A percentile compares a stretch with the other conserved stretches of the same genome.
Conservation (phyloP, 768 basidiomycete species). For the Trichaptum fuscoviolaceum region DNA sequence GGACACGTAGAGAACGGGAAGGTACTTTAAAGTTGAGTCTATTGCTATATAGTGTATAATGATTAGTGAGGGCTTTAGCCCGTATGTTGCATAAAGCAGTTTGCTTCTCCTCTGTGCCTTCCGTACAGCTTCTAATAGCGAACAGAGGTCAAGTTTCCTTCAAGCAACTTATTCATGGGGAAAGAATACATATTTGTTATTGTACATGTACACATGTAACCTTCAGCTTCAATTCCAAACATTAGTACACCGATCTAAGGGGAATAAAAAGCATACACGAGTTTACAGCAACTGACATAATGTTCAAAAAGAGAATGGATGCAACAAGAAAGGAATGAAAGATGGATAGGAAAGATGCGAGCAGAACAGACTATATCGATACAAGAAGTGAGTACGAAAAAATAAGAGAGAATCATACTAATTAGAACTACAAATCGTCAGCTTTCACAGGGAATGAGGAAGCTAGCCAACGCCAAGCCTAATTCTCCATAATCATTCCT, state of each 20-base stretch:
- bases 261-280: neutral
- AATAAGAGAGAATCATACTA: constrained; percentile 10
- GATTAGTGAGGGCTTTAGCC: too few relatives aligned
- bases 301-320: neutral
- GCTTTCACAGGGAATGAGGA: constrained; percentile 48
- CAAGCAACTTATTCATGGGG: too few relatives aligned
- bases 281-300: neutral
- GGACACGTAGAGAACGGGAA: neutral
- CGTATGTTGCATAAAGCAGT: too few relatives aligned
- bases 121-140: too few relatives aligned
- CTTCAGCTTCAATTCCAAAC: neutral
- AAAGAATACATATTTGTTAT: neutral
- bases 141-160: too few relatives aligned
- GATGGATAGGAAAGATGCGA: neutral
- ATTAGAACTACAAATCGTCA: constrained; percentile 9
- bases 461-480: constrained; percentile 82
- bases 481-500: constrained; percentile 49
- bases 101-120: too few relatives aligned
- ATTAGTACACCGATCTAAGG: neutral
- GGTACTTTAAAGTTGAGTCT: neutral
- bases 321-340: neutral
- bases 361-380: neutral
- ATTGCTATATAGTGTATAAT: too few relatives aligned
- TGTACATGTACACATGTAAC: neutral
- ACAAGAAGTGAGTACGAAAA: neutral